Conservation (phyloP, 129 eudicot genomes). For the Escallonia herrerae region DNA sequence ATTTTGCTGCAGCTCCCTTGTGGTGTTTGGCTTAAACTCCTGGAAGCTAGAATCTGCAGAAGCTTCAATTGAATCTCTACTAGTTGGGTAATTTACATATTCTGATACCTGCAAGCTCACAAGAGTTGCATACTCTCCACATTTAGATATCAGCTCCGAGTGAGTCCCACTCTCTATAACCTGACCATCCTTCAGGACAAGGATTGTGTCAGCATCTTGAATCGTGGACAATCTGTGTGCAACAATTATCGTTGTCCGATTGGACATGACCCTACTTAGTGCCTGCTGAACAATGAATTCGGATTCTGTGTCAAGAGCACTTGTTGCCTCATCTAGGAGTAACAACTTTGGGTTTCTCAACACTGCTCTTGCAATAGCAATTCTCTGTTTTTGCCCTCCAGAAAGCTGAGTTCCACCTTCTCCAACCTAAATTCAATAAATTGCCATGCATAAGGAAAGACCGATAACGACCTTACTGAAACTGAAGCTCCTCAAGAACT, state of each 20-base stretch:
- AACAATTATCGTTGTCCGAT: conserved; percentile 61
- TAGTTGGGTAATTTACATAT: conserved; percentile 9
- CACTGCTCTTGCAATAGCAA: conserved; percentile 79
- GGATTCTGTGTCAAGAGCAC: conserved; percentile 84
- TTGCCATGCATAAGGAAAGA: neutral
- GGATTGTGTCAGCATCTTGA: conserved; percentile 52
- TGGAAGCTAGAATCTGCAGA: conserved; percentile 5
- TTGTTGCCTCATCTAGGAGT: conserved; percentile 86
- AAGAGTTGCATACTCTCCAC: conserved; percentile 57
- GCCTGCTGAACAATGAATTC: conserved; percentile 70
- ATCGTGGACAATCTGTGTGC: conserved; percentile 75
- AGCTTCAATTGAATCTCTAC: conserved; percentile 2
- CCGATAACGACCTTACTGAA: neutral
- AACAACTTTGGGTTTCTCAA: conserved; percentile 65
- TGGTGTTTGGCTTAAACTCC: conserved; percentile 2
- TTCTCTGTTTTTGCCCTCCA: conserved; percentile 84
- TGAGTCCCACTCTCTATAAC: conserved; percentile 64
- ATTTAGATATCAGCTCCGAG: conserved; percentile 35
- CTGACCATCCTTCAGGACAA: conserved; percentile 54
- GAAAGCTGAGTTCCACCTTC: conserved; percentile 85
- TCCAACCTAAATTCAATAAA: conserved; percentile 38
- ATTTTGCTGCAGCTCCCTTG: conserved; percentile 7
- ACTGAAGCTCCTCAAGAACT: neutral
- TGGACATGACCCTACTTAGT: conserved; percentile 43
- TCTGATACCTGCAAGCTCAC: conserved; percentile 53